These are phyloP conservation scores for Hypericum androsaemum DNA, from an alignment of 345 rosid species.

Conservation along the genomic window DNA sequence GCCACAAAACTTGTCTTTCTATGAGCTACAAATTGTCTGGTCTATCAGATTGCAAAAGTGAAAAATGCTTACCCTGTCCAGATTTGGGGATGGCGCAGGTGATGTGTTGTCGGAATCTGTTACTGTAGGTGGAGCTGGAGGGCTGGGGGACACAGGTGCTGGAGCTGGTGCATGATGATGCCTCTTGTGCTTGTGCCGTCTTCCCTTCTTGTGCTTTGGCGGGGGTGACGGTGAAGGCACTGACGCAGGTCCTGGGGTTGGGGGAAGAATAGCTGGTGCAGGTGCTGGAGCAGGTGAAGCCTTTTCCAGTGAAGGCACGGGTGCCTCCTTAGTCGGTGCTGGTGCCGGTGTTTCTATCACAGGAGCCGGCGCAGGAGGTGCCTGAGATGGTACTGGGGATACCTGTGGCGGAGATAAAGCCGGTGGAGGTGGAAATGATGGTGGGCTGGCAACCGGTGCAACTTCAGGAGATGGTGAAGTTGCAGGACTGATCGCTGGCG, in stretches of 20 bases:
- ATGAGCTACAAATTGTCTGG: not conserved
- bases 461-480: constrained; percentile 40
- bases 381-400: constrained; percentile 19
- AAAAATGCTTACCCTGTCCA: constrained; percentile 33
- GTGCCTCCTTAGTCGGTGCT: constrained; percentile 28
- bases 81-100: constrained; percentile 78
- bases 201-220: constrained; percentile 41
- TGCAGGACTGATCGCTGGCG: constrained; percentile 34
- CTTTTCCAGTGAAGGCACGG: constrained; percentile 27
- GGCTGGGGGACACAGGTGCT: constrained; percentile 60
- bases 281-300: constrained; percentile 28
- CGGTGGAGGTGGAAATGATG: constrained; percentile 10
- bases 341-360: constrained; percentile 15
- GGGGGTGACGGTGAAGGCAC: constrained; percentile 52
- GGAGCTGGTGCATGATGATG: constrained; percentile 63
- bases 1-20: too few relatives aligned
- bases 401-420: constrained; percentile 17
- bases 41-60: too few relatives aligned
- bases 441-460: constrained; percentile 20
- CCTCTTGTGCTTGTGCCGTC: constrained; percentile 51
- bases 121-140: constrained; percentile 73
- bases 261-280: constrained; percentile 11
- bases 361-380: constrained; percentile 23
- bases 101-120: constrained; percentile 45
- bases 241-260: constrained; percentile 27